Base-by-base conservation (phyloP, 2,329 filamentous ascomycete genomes). In the Exophiala phaeomuriformis region DNA sequence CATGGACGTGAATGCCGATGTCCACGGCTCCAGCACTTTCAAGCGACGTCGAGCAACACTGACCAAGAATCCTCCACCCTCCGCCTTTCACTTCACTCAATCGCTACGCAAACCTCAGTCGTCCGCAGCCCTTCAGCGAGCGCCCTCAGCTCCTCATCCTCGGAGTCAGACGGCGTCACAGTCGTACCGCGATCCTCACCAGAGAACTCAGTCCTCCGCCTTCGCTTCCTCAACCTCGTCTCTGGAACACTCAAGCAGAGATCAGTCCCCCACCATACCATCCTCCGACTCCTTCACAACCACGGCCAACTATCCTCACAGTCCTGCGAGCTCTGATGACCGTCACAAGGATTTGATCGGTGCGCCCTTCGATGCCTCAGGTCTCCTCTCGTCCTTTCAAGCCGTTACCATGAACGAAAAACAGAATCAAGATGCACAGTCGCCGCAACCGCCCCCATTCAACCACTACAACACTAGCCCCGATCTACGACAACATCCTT, bases 401-500 rank as follows among this genome's bases (percentile, higher is more conserved):
- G 50, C 47, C 44, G 30, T 55, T 39, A 41, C 36, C 30, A 54
- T 51, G 29, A 57, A 52, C 44, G 51, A 42, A 27, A 49, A 49
- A 10, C 48, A 58, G 40, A 47, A 67, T 59, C 53, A 56, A 51
- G 59, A 43, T 36, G 55, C 66, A 49, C 63, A 67, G 49, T 66
- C 67, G 51, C 68, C 69, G 61, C 69, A 71, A 47, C 72, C 72
- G 35, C 74, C 74, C n/a, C 69, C 70, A 39, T 67, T 72, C 33
- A 70, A 64, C 47, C 67, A 73, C 39, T 70, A 74, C 59, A 76
- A 79, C 64, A 75, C 80, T 56, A 77, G 72, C 57, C 74, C 80
- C 58, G 78, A 83, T 61, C 68, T 75, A 53, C 75, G 75, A 59
- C 75, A 76, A 64, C 82, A 82, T 55, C 69, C 75, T 43, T 75